Evolutionary conservation across 495 filamentous ascomycete genomes (phyloP).

Genomic region (Neurospora sp.): DNA sequence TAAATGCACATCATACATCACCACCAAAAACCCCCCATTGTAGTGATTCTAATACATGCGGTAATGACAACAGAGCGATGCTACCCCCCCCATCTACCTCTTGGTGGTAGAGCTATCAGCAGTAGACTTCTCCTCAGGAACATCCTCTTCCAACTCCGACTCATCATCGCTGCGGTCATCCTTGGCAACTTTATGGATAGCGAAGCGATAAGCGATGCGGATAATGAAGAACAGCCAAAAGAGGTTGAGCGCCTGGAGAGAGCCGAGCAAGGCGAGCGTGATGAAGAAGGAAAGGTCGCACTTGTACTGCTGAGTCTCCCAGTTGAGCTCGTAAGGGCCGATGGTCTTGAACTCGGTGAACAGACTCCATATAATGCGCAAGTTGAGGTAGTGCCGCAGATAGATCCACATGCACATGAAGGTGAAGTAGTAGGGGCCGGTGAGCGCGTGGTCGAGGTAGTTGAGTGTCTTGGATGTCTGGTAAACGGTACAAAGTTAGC

Average conservation of each 20-base stretch:
- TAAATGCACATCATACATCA: not conserved
- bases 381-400: constrained; percentile 82
- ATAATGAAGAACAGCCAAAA: constrained; percentile 84
- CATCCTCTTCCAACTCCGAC: constrained; percentile 25
- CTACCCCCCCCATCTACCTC: not conserved
- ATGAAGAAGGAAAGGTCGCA: constrained; percentile 66
- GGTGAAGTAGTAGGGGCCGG: constrained; percentile 69
- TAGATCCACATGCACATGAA: constrained; percentile 89
- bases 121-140: not conserved
- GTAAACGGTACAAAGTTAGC: not conserved
- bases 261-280: constrained; percentile 57
- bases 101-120: not conserved
- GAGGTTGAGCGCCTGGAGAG: constrained; percentile 70
- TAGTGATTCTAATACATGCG: not conserved
- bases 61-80: not conserved
- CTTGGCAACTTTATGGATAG: constrained; percentile 35
- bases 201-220: constrained; percentile 54
- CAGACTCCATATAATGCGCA: constrained; percentile 75
- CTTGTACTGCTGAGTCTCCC: constrained; percentile 78
- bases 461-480: constrained; percentile 91
- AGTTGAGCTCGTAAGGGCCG: constrained; percentile 79
- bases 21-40: not conserved
- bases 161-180: constrained; percentile 48
- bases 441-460: constrained; percentile 72
- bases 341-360: constrained; percentile 83